phyloP scores from a whole-genome alignment of 2,329 filamentous ascomycete species.

The Monilinia polystroma region DNA sequence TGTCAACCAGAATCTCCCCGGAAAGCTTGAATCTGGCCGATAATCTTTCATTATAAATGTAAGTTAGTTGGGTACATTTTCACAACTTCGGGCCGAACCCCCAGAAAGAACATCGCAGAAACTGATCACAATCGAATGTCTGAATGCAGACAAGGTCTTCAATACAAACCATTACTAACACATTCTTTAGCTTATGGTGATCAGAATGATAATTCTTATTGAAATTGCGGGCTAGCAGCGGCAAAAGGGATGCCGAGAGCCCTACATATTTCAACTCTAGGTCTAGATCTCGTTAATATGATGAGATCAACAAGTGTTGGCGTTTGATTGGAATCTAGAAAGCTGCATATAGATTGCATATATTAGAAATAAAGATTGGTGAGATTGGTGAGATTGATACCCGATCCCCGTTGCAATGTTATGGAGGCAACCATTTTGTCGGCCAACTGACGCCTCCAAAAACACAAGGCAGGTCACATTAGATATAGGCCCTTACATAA shows the following conservation, averaged over 20 bases:
- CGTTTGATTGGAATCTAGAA: neutral
- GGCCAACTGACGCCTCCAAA: neutral
- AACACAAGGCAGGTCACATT: neutral
- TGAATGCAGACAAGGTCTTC: neutral
- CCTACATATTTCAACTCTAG: neutral
- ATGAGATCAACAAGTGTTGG: conserved; percentile 11
- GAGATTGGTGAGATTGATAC: neutral
- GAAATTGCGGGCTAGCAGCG: neutral
- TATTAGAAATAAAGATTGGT: neutral
- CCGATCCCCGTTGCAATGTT: neutral
- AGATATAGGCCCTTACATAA: too few relatives aligned
- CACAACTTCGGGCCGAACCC: neutral
- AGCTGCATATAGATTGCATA: neutral
- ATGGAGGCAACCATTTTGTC: neutral
- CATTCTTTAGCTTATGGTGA: neutral
- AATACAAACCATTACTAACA: neutral
- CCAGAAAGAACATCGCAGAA: neutral
- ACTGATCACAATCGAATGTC: neutral
- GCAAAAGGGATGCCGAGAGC: neutral
- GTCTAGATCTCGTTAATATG: neutral
- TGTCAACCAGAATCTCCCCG: neutral
- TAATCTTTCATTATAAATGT: neutral
- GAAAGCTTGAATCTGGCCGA: neutral
- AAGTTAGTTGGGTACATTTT: neutral
- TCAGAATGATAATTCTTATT: neutral